Percentiles rank a stretch among this genome's conserved stretches.
Conservation (phyloP, 2,329 filamentous ascomycete genomes). For the Pezicula radicicola region DNA sequence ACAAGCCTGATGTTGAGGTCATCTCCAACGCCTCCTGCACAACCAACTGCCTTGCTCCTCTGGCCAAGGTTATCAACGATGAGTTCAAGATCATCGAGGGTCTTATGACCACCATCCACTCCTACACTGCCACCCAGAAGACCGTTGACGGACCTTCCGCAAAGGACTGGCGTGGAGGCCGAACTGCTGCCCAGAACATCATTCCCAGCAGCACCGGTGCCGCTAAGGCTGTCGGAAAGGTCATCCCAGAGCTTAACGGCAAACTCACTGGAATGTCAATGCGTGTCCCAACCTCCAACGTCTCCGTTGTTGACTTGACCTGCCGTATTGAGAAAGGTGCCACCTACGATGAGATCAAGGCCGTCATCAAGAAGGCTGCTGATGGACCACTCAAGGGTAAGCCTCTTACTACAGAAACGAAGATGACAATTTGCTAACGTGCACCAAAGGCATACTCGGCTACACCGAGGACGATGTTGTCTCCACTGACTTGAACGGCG, state of each 20-base stretch:
- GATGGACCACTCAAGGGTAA: slow-evolving; percentile 82
- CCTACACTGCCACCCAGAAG: slow-evolving; percentile 99
- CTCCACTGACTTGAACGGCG: slow-evolving; percentile 90
- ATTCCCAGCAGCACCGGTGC: slow-evolving; percentile 98
- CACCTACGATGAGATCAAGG: slow-evolving; percentile 89
- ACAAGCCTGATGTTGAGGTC: slow-evolving; percentile 87
- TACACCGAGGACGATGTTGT: slow-evolving; percentile 98
- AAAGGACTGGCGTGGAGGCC: slow-evolving; percentile 99
- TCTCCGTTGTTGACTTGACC: slow-evolving; percentile 98
- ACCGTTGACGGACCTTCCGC: slow-evolving; percentile 94
- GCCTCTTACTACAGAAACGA: slow-evolving; percentile 25
- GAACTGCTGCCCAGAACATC: slow-evolving; percentile 99
- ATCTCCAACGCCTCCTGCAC: slow-evolving; percentile 99
- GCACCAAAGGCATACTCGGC: slow-evolving; percentile 67
- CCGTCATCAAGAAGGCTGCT: slow-evolving; percentile 81
- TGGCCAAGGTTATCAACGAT: slow-evolving; percentile 99
- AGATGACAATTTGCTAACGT: slow-evolving; percentile 9
- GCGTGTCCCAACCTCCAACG: slow-evolving; percentile 98
- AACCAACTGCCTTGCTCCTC: slow-evolving; percentile 99
- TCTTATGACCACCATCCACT: slow-evolving; percentile 99
- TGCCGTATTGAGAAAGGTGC: slow-evolving; percentile 89
- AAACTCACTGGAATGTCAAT: slow-evolving; percentile 99
- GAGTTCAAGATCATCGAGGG: slow-evolving; percentile 97
- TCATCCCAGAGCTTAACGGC: slow-evolving; percentile 96
- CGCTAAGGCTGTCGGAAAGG: slow-evolving; percentile 99